Percentiles rank a stretch among this genome's conserved stretches.
Conservation (phyloP, 2,329 filamentous ascomycete genomes). For the Westerdykella ornata region DNA sequence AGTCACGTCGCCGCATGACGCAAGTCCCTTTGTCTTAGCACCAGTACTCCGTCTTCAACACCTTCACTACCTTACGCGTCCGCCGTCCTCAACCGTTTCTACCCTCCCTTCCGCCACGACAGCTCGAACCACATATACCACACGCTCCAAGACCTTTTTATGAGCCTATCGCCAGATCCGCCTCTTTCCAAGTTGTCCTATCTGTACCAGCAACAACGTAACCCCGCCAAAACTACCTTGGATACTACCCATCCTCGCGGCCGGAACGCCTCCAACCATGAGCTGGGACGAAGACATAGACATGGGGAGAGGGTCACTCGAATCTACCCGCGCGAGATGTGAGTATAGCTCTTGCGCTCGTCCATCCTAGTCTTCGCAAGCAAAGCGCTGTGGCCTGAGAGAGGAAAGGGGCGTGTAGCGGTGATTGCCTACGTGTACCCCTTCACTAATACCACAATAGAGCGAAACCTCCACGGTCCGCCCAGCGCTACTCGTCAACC, state of each 20-base stretch:
- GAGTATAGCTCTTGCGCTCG: constrained; percentile 12
- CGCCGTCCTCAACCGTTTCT: constrained; percentile 14
- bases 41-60: constrained; percentile 7
- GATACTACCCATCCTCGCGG: constrained; percentile 33
- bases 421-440: background rate
- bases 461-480: constrained; percentile 34
- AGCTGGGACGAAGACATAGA: constrained; percentile 39
- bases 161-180: constrained; percentile 35
- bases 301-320: constrained; percentile 34
- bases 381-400: background rate
- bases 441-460: constrained; percentile 17
- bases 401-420: background rate
- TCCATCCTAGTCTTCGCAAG: background rate
- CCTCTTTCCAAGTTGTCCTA: constrained; percentile 30
- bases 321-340: constrained; percentile 39
- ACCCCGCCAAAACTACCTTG: constrained; percentile 23
- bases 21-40: constrained; percentile 17
- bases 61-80: constrained; percentile 7
- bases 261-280: constrained; percentile 36
- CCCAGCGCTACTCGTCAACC: constrained; percentile 31
- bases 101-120: background rate
- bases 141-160: constrained; percentile 23
- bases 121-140: constrained; percentile 3
- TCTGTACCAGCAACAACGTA: constrained; percentile 34
- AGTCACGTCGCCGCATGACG: constrained; percentile 21